These are phyloP conservation scores for Huntiella abstrusa DNA, from an alignment of 2,329 filamentous ascomycete genomes.

Conservation along the genomic window DNA sequence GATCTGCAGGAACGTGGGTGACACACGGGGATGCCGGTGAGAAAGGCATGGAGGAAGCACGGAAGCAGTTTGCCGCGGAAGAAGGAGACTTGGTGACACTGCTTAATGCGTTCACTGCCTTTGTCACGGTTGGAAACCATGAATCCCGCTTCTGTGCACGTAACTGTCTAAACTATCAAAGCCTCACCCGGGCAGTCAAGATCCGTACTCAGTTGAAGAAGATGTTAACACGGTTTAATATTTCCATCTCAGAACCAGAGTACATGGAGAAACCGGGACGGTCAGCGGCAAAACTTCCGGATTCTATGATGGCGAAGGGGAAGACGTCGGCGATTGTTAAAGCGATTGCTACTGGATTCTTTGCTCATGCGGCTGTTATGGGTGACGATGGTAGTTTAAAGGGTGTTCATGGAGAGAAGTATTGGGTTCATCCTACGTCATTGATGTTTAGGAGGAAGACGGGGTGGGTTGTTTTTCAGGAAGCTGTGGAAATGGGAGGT, in stretches of 20 bases:
- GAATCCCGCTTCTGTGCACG: slow-evolving; percentile 75
- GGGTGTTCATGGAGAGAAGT: slow-evolving; percentile 60
- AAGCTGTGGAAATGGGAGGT: slow-evolving; percentile 70
- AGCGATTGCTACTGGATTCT: slow-evolving; percentile 52
- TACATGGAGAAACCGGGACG: background rate
- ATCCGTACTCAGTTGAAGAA: slow-evolving; percentile 72
- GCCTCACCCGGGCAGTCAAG: slow-evolving; percentile 63
- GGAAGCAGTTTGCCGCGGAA: slow-evolving; percentile 71
- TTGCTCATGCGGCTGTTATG: slow-evolving; percentile 86
- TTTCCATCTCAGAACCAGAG: slow-evolving; percentile 48
- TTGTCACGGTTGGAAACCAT: slow-evolving; percentile 65
- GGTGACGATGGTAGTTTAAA: slow-evolving; percentile 79
- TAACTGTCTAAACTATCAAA: slow-evolving; percentile 72
- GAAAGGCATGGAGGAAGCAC: slow-evolving; percentile 52
- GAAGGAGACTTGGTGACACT: slow-evolving; percentile 89
- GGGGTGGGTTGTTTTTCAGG: slow-evolving; percentile 91
- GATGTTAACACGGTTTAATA: slow-evolving; percentile 70
- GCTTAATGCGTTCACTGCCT: slow-evolving; percentile 82
- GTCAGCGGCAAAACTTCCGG: background rate
- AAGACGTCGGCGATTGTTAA: background rate
- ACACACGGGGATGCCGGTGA: slow-evolving; percentile 53
- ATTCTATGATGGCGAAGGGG: background rate
- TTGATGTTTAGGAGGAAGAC: slow-evolving; percentile 93
- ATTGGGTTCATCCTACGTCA: slow-evolving; percentile 81
- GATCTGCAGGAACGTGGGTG: slow-evolving; percentile 47